Conservation (phyloP, 2,329 filamentous ascomycete species). For the Anthostomella pinea region DNA sequence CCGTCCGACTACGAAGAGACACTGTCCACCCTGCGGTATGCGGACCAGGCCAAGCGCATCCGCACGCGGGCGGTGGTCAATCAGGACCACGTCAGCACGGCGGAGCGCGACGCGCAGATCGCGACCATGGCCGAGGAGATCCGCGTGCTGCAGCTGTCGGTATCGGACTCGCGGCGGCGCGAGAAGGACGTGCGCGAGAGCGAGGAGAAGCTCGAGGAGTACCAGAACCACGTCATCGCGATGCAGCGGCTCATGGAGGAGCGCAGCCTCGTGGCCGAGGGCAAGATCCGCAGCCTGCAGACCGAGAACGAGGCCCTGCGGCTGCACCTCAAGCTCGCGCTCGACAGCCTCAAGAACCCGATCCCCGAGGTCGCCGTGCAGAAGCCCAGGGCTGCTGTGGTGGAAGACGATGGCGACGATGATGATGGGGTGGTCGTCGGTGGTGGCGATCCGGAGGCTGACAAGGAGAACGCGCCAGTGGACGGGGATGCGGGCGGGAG, state of each 20-base stretch:
- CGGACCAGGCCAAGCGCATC: constrained; percentile 96
- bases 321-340: constrained; percentile 81
- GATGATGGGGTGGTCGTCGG: constrained; percentile 10
- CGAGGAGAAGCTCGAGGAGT: constrained; percentile 87
- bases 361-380: constrained; percentile 61
- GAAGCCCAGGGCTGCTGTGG: constrained; percentile 22
- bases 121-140: constrained; percentile 94
- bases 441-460: constrained; percentile 27
- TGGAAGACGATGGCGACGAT: constrained; percentile 15
- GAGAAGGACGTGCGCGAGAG: constrained; percentile 73
- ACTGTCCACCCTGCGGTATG: constrained; percentile 90
- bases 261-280: constrained; percentile 81
- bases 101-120: constrained; percentile 92
- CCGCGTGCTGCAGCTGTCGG: constrained; percentile 74
- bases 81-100: constrained; percentile 88
- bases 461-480: constrained; percentile 31
- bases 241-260: constrained; percentile 98
- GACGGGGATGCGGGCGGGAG: constrained; percentile 38
- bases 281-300: constrained; percentile 86
- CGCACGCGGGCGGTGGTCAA: constrained; percentile 93
- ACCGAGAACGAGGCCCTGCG: constrained; percentile 88
- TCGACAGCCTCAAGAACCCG: constrained; percentile 86
- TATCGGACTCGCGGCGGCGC: constrained; percentile 60
- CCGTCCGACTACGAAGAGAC: constrained; percentile 97
- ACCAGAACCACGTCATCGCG: constrained; percentile 82